phyloP scores from a whole-genome alignment of 129 eudicot species.

The sunflower (Helianthus annuus) region DNA sequence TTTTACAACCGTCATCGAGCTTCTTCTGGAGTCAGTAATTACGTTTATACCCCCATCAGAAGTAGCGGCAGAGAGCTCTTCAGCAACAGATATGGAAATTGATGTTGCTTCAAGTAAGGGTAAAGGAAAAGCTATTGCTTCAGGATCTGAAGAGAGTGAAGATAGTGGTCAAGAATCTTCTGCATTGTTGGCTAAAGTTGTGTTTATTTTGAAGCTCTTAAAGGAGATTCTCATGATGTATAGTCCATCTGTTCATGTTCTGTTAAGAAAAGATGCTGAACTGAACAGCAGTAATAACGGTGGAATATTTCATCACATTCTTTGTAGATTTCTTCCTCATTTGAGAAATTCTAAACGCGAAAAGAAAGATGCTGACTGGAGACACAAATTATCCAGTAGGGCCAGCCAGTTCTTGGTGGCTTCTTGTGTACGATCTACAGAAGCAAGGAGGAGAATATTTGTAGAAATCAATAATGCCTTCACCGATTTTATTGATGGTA shows the following conservation, averaged over 20 bases:
- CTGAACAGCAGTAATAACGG: slow-evolving; percentile 56
- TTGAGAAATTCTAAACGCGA: slow-evolving; percentile 54
- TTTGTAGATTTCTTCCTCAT: slow-evolving; percentile 77
- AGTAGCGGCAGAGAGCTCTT: slow-evolving; percentile 35
- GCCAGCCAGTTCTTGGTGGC: slow-evolving; percentile 89
- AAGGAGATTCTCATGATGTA: slow-evolving; percentile 85
- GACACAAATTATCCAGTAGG: slow-evolving; percentile 74
- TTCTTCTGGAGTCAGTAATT: slow-evolving; percentile 67
- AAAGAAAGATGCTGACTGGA: slow-evolving; percentile 89
- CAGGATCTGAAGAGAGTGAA: slow-evolving; percentile 54
- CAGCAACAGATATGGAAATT: slow-evolving; percentile 80
- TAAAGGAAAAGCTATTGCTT: slow-evolving; percentile 82
- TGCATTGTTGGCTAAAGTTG: slow-evolving; percentile 79
- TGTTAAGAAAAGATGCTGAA: slow-evolving; percentile 88
- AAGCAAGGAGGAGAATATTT: slow-evolving; percentile 83
- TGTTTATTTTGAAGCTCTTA: slow-evolving; percentile 81
- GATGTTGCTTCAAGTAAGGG: slow-evolving; percentile 68
- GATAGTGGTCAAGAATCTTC: slow-evolving; percentile 60
- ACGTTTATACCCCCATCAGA: slow-evolving; percentile 65
- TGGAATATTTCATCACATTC: slow-evolving; percentile 86
- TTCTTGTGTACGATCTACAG: slow-evolving; percentile 92
- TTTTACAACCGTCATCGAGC: slow-evolving; percentile 73
- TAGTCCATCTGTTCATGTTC: slow-evolving; percentile 75
- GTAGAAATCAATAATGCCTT: slow-evolving; percentile 60
- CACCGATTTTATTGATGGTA: slow-evolving; percentile 67